Base-by-base conservation (phyloP, 139 green algal species). In the Coelastrella sp. region DNA sequence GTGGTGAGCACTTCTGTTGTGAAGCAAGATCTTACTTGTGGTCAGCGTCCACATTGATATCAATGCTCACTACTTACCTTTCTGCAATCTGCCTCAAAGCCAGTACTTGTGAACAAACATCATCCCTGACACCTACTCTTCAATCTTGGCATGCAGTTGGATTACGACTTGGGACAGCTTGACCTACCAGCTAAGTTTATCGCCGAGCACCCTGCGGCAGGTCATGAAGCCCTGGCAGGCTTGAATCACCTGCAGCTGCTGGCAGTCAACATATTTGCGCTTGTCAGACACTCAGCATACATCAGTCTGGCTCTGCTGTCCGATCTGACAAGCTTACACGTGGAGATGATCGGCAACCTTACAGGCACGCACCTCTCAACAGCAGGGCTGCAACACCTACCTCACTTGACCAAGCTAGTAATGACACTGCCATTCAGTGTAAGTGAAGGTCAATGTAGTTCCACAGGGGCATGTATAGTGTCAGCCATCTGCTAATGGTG, bases 321-420 rank as follows among this genome's bases (percentile, higher is more conserved):
- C 6, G 4, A 49, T 8, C 17, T 88, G 84, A 56, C 65, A 14
- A 68, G 81, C 7, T 68, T 88, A 17, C 84, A 88, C 68, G 61
- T 88, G 14, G 68, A 82, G 10, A 88, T 88, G 84, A 20, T 88
- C 5, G 84, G 84, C 8, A 88, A 59, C 22, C 15, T 88, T 66
- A 14, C 8, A 8, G 84, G 68, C 68, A 88, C 22, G 7, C 57
- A 60, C 49, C 56, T 88, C 19, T 20, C 20, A 22, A 12, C 8
- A 8, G 20, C 6, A 25, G 84, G 84, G 35, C 15, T 88, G 84
- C 84, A 66, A 7, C 24, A 14, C 20, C 20, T 80, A 57, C 84
- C 66, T 15, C 56, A 81, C 49, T 22, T 88, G 20, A 88, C 84
- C 9, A 75, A 57, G 61, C 84, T 88, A 8, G 84, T 88, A 4